phyloP scores from a whole-genome alignment of 2,329 filamentous ascomycete genomes.

The Myotisia sp. region DNA sequence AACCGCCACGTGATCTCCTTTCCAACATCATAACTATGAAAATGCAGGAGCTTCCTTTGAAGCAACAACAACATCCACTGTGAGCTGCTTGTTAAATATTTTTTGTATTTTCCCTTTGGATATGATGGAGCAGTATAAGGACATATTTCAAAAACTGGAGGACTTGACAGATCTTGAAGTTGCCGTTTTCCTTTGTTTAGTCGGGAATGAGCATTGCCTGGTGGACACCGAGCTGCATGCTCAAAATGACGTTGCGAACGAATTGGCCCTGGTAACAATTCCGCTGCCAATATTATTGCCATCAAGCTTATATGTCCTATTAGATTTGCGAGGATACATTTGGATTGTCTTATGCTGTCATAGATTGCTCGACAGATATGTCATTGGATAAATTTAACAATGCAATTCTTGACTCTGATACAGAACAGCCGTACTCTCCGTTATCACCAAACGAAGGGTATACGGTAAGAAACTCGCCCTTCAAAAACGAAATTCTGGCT shows the following conservation, averaged over 20 bases:
- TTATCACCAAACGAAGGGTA: too few species aligned
- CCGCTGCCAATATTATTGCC: constrained; percentile 3
- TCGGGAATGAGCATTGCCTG: constrained; percentile 74
- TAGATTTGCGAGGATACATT: constrained; percentile 59
- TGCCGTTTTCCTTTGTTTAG: constrained; percentile 65
- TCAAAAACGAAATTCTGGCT: too few species aligned
- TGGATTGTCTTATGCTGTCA: constrained; percentile 51
- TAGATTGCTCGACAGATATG: constrained; percentile 59
- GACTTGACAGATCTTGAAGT: constrained; percentile 76
- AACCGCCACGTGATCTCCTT: too few species aligned
- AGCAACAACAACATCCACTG: too few species aligned
- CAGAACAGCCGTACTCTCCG: too few species aligned
- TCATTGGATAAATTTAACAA: constrained; percentile 70
- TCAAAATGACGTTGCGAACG: constrained; percentile 55
- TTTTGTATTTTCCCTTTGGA: too few species aligned
- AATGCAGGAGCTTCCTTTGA: too few species aligned
- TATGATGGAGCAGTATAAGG: constrained; percentile 42
- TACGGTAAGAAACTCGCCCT: too few species aligned
- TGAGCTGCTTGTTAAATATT: too few species aligned
- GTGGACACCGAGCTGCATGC: constrained; percentile 54
- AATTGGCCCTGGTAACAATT: constrained; percentile 52
- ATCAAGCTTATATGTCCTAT: constrained; percentile 6
- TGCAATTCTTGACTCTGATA: constrained; percentile 45
- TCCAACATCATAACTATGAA: too few species aligned
- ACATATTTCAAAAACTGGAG: constrained; percentile 55